Evolutionary conservation across 1,284 basidiomycete genomes (phyloP).

Genomic region (Somion occarium): DNA sequence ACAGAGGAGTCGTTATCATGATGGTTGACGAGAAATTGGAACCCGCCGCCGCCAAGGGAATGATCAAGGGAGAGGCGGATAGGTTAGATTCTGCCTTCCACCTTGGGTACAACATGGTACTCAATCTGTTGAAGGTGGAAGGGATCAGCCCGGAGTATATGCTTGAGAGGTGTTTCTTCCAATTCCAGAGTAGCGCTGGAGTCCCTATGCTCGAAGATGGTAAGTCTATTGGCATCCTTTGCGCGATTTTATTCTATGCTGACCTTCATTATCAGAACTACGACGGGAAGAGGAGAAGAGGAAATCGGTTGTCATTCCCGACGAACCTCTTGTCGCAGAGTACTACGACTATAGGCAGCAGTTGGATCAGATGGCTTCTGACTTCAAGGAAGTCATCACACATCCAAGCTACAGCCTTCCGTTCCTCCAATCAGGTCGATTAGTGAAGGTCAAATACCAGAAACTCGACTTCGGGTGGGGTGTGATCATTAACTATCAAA

Average conservation of each 20-base stretch:
- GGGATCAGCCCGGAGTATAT: conserved; percentile 98
- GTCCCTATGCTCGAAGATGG: conserved; percentile 87
- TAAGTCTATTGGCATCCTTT: conserved; percentile 31
- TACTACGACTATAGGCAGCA: conserved; percentile 93
- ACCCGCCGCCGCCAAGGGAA: conserved; percentile 86
- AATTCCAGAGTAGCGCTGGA: conserved; percentile 92
- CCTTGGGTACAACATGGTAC: conserved; percentile 98
- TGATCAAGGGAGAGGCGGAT: conserved; percentile 99
- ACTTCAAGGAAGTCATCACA: conserved; percentile 90
- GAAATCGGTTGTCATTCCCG: conserved; percentile 67
- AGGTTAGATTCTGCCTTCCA: conserved; percentile 98
- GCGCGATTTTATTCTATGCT: conserved; percentile 6
- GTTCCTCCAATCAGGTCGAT: conserved; percentile 88
- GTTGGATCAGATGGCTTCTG: conserved; percentile 81
- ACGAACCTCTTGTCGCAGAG: conserved; percentile 82
- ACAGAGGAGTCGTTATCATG: conserved; percentile 99
- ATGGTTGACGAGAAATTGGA: conserved; percentile 99
- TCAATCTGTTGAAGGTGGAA: conserved; percentile 98
- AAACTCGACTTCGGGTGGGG: conserved; percentile 97
- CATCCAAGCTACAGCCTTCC: conserved; percentile 93
- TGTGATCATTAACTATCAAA: conserved; percentile 88
- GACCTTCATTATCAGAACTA: conserved; percentile 52
- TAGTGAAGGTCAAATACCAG: conserved; percentile 86
- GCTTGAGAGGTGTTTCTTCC: conserved; percentile 97
- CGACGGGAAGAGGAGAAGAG: conserved; percentile 69